Conservation (phyloP, 257 asterid genomes). For the Parsonsia alboflavescens region DNA sequence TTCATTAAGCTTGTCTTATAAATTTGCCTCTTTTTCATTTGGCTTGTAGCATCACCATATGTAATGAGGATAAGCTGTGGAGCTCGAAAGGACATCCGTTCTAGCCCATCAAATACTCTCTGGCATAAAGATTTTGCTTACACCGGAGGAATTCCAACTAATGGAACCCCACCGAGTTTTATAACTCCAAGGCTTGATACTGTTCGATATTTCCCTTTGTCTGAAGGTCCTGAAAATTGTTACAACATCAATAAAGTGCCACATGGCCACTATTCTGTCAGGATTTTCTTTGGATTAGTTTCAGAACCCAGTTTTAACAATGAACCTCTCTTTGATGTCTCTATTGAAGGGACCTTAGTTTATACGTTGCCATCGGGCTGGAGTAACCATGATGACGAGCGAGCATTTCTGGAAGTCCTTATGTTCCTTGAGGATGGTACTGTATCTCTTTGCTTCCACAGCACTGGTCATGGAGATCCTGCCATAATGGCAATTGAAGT, state of each 20-base stretch:
- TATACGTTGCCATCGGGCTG: conserved; percentile 91
- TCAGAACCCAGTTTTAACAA: conserved; percentile 65
- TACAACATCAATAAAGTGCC: conserved; percentile 83
- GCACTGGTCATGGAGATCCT: conserved; percentile 97
- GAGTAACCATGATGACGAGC: conserved; percentile 86
- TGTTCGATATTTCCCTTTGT: conserved; percentile 73
- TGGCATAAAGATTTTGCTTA: conserved; percentile 93
- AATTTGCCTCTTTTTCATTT: conserved; percentile 3
- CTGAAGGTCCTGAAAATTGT: conserved; percentile 94
- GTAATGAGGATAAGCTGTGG: conserved; percentile 95
- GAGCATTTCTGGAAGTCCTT: conserved; percentile 66
- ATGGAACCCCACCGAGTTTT: conserved; percentile 68
- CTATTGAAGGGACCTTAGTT: conserved; percentile 83
- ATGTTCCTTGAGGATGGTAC: conserved; percentile 80
- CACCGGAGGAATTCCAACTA: conserved; percentile 86
- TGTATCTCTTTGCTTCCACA: conserved; percentile 86
- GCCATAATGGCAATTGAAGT: conserved; percentile 85
- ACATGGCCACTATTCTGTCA: conserved; percentile 68
- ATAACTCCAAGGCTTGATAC: conserved; percentile 65
- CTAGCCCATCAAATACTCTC: conserved; percentile 62
- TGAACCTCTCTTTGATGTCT: conserved; percentile 87
- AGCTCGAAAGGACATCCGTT: conserved; percentile 66
- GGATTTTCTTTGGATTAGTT: conserved; percentile 77
- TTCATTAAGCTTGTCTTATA: not conserved
- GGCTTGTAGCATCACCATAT: conserved; percentile 61